These are phyloP conservation scores for Fusarium sp. DNA, from an alignment of 2,329 filamentous ascomycete species.

Conservation along the genomic window DNA sequence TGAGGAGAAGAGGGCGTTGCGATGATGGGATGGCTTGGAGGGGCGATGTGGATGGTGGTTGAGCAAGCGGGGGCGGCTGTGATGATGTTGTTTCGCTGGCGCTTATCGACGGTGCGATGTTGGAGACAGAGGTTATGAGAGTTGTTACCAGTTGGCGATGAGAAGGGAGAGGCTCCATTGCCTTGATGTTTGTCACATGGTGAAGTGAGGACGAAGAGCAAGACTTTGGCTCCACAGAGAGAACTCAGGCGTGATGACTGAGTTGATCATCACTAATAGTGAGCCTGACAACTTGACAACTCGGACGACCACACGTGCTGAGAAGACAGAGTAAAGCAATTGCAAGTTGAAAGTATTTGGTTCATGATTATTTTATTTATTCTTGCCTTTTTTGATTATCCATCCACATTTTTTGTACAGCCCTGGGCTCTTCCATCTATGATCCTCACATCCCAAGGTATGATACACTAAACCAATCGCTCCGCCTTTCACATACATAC, in stretches of 20 bases:
- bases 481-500: slow-evolving; percentile 17
- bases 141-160: slow-evolving; percentile 60
- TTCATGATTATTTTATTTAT: slow-evolving; percentile 13
- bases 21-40: slow-evolving; percentile 36
- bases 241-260: slow-evolving; percentile 4
- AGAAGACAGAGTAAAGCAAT: neutral
- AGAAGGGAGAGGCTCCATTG: slow-evolving; percentile 46
- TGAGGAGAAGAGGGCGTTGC: slow-evolving; percentile 73
- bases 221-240: slow-evolving; percentile 8
- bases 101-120: slow-evolving; percentile 20
- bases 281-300: neutral
- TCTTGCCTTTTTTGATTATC: slow-evolving; percentile 2
- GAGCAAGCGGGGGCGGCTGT: slow-evolving; percentile 21
- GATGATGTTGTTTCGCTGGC: slow-evolving; percentile 4
- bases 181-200: slow-evolving; percentile 15
- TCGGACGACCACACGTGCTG: neutral
- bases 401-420: slow-evolving; percentile 24
- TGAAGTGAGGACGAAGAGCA: slow-evolving; percentile 9
- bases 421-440: slow-evolving; percentile 34
- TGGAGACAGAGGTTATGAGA: slow-evolving; percentile 58
- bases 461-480: slow-evolving; percentile 39
- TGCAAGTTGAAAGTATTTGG: neutral
- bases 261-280: neutral
- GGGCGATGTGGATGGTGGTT: slow-evolving; percentile 30
- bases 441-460: slow-evolving; percentile 21